These are phyloP conservation scores for Madurella mycetomatis DNA, from an alignment of 2,329 filamentous ascomycete genomes.

Conservation along the genomic window DNA sequence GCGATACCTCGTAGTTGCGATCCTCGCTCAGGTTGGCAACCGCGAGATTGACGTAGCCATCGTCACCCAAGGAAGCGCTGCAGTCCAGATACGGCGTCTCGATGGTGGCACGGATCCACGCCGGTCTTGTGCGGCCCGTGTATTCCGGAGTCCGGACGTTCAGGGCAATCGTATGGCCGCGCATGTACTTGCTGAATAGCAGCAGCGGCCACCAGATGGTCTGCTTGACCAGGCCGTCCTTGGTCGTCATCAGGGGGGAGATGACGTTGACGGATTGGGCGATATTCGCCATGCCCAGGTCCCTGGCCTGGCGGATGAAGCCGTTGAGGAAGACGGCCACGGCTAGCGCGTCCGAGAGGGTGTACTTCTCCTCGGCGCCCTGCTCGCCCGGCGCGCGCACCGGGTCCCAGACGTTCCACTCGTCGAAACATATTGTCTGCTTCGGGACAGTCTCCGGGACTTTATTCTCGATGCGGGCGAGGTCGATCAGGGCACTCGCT, in stretches of 20 bases:
- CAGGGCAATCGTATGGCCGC: conserved; percentile 62
- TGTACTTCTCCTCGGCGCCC: conserved; percentile 71
- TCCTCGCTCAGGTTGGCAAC: conserved; percentile 69
- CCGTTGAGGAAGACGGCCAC: conserved; percentile 72
- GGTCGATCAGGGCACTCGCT: conserved; percentile 63
- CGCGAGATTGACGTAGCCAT: conserved; percentile 59
- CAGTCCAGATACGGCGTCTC: conserved; percentile 69
- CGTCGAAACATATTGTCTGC: conserved; percentile 74
- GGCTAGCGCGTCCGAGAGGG: conserved; percentile 70
- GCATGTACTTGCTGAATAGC: conserved; percentile 68
- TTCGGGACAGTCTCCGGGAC: conserved; percentile 55
- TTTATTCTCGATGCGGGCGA: conserved; percentile 65
- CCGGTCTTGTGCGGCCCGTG: conserved; percentile 60
- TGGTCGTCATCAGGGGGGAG: conserved; percentile 67
- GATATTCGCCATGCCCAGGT: conserved; percentile 74
- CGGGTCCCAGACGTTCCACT: conserved; percentile 83
- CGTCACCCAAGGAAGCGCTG: conserved; percentile 54
- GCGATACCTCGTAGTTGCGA: conserved; percentile 52
- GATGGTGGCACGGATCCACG: conserved; percentile 60
- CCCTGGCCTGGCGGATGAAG: conserved; percentile 65
- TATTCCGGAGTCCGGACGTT: conserved; percentile 63
- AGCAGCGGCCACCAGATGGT: conserved; percentile 71
- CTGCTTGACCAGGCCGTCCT: conserved; percentile 61
- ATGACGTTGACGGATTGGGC: conserved; percentile 77
- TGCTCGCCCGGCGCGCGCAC: conserved; percentile 64